These are phyloP conservation scores for Petrea volubilis DNA, from an alignment of 257 asterid species.

Conservation along the genomic window DNA sequence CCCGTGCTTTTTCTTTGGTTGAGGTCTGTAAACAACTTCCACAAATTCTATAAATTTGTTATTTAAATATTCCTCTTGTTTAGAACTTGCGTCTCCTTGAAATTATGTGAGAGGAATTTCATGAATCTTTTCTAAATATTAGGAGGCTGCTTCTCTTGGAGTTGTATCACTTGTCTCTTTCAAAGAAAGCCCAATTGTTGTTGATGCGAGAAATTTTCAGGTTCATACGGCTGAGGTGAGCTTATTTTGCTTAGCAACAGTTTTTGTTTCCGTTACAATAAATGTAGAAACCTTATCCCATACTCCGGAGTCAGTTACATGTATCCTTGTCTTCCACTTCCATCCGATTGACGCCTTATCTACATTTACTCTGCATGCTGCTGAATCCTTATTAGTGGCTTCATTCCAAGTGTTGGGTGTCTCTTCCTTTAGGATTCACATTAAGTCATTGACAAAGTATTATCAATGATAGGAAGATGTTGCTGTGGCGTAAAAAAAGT, in stretches of 20 bases:
- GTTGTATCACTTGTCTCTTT: conserved; percentile 61
- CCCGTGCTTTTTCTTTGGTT: conserved; percentile 87
- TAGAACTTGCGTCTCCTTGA: conserved; percentile 28
- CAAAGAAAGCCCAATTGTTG: conserved; percentile 66
- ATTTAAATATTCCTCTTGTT: conserved; percentile 6
- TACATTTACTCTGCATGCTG: conserved; percentile 11
- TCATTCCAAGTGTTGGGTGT: background rate
- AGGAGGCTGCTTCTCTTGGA: conserved; percentile 98
- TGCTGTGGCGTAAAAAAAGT: background rate
- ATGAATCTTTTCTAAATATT: conserved; percentile 25
- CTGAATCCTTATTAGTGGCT: background rate
- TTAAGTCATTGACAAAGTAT: background rate
- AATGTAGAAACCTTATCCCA: background rate
- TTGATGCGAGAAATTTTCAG: conserved; percentile 64
- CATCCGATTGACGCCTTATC: background rate
- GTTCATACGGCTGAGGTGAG: conserved; percentile 79
- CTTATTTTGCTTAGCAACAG: conserved; percentile 18
- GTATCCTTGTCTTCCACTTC: conserved; percentile 3
- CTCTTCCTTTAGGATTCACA: conserved; percentile 1
- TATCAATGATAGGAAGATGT: conserved; percentile 10
- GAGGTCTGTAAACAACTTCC: conserved; percentile 58
- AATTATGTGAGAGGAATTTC: conserved; percentile 14
- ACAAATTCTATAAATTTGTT: conserved; percentile 1
- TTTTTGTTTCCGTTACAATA: background rate
- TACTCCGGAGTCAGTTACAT: conserved; percentile 11